A percentile compares a stretch with the other conserved stretches of the same genome.
These are phyloP conservation scores for Hanseniaspora thailandica DNA, from an alignment of 805 yeast genomes.

Conservation along the genomic window DNA sequence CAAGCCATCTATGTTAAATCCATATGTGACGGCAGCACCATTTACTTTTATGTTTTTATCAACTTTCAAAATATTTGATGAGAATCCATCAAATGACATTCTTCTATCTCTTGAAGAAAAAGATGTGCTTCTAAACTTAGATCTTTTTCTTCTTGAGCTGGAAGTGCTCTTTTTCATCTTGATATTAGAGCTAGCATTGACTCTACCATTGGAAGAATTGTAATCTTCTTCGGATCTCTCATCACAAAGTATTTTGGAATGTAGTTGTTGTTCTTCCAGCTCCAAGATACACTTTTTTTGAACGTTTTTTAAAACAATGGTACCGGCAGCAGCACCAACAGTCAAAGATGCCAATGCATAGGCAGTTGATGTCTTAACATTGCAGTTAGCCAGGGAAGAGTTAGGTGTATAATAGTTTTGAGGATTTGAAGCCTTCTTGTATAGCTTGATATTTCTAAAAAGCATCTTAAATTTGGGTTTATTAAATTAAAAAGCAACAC, in stretches of 20 bases:
- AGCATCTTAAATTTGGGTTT: conserved; percentile 25
- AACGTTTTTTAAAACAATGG: conserved; percentile 6
- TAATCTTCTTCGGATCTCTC: not conserved
- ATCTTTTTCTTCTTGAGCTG: not conserved
- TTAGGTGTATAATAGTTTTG: conserved; percentile 10
- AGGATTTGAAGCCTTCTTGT: conserved; percentile 27
- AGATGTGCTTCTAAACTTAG: not conserved
- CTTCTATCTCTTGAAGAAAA: not conserved
- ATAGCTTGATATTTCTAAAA: conserved; percentile 32
- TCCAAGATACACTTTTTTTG: conserved; percentile 7
- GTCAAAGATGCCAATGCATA: conserved; percentile 8
- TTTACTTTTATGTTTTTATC: conserved; percentile 6
- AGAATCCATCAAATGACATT: conserved; percentile 9
- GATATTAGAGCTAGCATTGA: not conserved
- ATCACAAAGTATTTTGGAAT: not conserved
- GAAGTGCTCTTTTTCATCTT: not conserved
- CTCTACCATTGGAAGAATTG: not conserved
- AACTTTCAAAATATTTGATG: conserved; percentile 10
- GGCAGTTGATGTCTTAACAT: not conserved
- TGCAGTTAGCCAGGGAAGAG: not conserved
- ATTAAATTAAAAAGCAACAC: conserved; percentile 12
- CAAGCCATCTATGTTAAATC: conserved; percentile 2
- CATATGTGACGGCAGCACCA: conserved; percentile 1
- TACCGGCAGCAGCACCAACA: conserved; percentile 9
- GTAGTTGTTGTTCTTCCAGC: conserved; percentile 2